Evolutionary conservation across 2,329 filamentous ascomycete genomes (phyloP), one percentile per base, ranked within the genome.

Genomic region (Stagonosporopsis tanaceti): DNA sequence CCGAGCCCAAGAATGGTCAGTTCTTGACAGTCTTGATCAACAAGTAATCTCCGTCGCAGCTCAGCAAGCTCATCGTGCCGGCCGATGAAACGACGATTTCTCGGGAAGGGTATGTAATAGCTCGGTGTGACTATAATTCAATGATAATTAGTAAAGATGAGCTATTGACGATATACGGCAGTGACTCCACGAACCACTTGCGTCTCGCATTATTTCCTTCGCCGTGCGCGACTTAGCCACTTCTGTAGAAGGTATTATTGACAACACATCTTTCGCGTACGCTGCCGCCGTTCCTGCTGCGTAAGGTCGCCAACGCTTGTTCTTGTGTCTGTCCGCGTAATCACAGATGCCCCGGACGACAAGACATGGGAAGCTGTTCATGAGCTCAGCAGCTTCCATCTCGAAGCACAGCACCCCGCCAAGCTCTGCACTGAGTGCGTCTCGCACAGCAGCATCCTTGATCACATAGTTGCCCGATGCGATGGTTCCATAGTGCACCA

Each of bases 1-100:
- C 72, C 69, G 6, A 74, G 71, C 15, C 73, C 67, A 9, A 66
- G 50, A 8, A 76, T 61, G 1, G 69, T 64, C 44, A 74, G 50
- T 39, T 64, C 66, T 48, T 69, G 47, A 61, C 61, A 70, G 39
- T 64, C 60, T 47, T 54, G 37, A 8, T 63, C 53, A 1, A 59
- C 57, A n/a, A 74, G 27, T 7, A 74, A 61, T 56, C 53, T 66
- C 53, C 69, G 59, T 39, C 63, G 59, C 8, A 74, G 62, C 27
- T 46, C 30, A n/a, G 61, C 39, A 20, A 76, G 71, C 53, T 73
- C 62, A 15, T 50, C 32, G 20, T 24, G 53, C 45, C 66, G 58
- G 41, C 72, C 68, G 17, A 71, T 56, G 57, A 76, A 76, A 20
- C 59, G 46, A 27, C 27, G 47, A 45, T 74, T 76, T 42, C 47